Conservation (phyloP, 1,139 yeast genomes). For the Geotrichum aggregatum region DNA sequence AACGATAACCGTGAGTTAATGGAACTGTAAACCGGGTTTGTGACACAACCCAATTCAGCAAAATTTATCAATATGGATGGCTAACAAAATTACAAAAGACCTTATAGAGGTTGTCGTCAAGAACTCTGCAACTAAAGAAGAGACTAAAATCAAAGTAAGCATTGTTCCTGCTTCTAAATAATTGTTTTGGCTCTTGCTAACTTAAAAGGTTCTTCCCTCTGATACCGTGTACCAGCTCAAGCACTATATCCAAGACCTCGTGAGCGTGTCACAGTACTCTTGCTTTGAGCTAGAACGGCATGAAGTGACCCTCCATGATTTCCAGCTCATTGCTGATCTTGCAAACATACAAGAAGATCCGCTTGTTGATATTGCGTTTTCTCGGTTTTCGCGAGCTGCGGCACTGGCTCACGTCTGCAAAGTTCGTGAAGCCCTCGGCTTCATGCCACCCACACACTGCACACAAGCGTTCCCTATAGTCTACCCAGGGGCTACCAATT, state of each 20-base stretch:
- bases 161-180: background rate
- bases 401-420: constrained; percentile 25
- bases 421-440: constrained; percentile 47
- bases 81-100: too few relatives aligned
- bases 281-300: constrained; percentile 51
- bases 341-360: constrained; percentile 25
- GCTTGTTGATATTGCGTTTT: background rate
- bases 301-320: constrained; percentile 40
- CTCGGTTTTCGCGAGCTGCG: background rate
- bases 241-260: constrained; percentile 47
- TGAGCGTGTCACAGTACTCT: background rate
- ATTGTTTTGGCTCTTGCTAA: constrained; percentile 6
- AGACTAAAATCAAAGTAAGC: constrained; percentile 9
- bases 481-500: too few relatives aligned
- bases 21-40: too few relatives aligned
- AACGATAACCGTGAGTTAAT: too few relatives aligned
- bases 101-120: background rate
- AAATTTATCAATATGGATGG: too few relatives aligned
- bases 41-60: too few relatives aligned
- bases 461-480: too few relatives aligned
- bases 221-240: constrained; percentile 57
- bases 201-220: constrained; percentile 21
- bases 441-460: constrained; percentile 31
- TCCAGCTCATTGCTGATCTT: constrained; percentile 35
- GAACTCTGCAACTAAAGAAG: background rate